Evolutionary conservation across 2,329 filamentous ascomycete genomes (phyloP).

Genomic region (Cordyceps militaris): DNA sequence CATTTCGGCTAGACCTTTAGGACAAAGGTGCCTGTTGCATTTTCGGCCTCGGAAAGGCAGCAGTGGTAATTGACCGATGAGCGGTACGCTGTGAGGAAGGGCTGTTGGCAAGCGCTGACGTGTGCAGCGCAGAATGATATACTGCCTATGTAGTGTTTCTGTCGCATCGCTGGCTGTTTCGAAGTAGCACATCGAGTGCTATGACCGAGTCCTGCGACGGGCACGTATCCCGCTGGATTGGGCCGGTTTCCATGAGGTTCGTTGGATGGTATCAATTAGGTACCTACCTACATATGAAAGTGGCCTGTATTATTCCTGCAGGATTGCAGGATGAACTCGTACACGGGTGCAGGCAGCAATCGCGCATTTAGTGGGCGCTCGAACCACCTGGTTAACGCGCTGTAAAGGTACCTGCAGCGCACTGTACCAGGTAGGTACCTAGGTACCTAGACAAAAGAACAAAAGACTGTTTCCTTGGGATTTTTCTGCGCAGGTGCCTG

Average conservation of each 20-base stretch:
- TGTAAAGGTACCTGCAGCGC: too few species aligned
- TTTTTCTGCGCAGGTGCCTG: too few species aligned
- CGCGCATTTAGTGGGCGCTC: neutral
- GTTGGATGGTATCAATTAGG: neutral
- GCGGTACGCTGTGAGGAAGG: neutral
- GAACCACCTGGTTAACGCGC: neutral
- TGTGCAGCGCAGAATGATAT: neutral
- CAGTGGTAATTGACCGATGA: neutral
- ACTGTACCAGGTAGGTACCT: too few species aligned
- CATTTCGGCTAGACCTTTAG: conserved; percentile 56
- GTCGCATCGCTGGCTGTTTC: too few species aligned
- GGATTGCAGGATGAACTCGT: too few species aligned
- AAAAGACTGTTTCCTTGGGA: too few species aligned
- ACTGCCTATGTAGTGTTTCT: too few species aligned
- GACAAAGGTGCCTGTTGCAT: conserved; percentile 50
- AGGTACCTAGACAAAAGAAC: too few species aligned
- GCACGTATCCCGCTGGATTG: neutral
- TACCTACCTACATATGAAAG: neutral
- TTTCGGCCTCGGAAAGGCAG: conserved; percentile 32
- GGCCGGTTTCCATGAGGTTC: neutral
- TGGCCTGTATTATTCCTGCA: neutral
- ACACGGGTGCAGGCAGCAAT: neutral
- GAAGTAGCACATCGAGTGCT: too few species aligned
- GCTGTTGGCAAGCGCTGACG: too few species aligned
- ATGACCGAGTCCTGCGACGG: too few species aligned